Evolutionary conservation across 2,329 filamentous ascomycete genomes (phyloP), one percentile per base, ranked within the genome.

Genomic region (Ophiostoma australiae): DNA sequence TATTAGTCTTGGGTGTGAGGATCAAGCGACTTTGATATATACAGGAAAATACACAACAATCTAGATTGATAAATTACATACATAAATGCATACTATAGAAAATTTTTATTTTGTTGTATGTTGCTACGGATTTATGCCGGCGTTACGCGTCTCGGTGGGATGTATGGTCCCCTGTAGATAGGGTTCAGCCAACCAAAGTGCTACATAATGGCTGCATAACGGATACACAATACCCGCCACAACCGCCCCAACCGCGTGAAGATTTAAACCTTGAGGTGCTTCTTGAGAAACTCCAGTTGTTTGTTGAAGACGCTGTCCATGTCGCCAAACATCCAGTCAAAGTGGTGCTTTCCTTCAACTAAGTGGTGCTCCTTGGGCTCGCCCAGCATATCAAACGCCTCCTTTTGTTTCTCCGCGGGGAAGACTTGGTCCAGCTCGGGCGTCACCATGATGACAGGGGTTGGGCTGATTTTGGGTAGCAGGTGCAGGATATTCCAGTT

Each of bases 261-360:
- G 7, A 15, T 48, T 48, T 48, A 48, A 7, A 48, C 44, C 44
- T 48, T 48, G 20, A 48, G 44, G 20, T 48, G 44, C 17, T 4
- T 48, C 17, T 48, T 48, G 17, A 48, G 44, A 10, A 48, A 48
- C 44, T n/a, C 44, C 17, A 48, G 44, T 4, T 48, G 44, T 3
- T n/a, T 48, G 44, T 48, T 48, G 8, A 48, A 48, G 44, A 48
- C 44, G 20, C 44, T 48, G 17, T 48, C 44, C 44, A 48, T 48
- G 44, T 48, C 44, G 44, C 44, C 44, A 48, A 48, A 48, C 44
- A 48, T 48, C 44, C 44, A 48, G 44, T 48, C 44, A 48, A 48
- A 48, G 44, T 48, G 44, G 17, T 48, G 44, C 44, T 48, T 48
- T 15, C 44, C 44, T n/a, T 48, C 20, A 5, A 48, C 20, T 4